Conservation (phyloP, 1,284 basidiomycete genomes). For the Cystobasidium slooffiae region DNA sequence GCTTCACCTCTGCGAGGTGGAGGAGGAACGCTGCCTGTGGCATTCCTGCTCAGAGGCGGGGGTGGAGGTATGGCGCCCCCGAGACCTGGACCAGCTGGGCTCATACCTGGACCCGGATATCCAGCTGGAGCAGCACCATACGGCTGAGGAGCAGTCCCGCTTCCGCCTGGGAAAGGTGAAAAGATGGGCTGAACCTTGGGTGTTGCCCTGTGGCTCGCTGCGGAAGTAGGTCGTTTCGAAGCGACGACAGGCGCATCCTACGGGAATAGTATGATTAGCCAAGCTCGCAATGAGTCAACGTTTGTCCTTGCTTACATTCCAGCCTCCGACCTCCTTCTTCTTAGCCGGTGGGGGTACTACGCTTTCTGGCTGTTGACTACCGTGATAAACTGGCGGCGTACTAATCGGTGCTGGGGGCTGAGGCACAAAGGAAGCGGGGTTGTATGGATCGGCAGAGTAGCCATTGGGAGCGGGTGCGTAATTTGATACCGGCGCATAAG, state of each 20-base stretch:
- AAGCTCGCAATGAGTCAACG: not conserved
- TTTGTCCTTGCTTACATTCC: conserved; percentile 38
- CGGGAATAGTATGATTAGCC: not conserved
- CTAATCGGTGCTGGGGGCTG: conserved; percentile 31
- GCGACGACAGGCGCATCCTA: conserved; percentile 27
- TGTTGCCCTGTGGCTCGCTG: conserved; percentile 27
- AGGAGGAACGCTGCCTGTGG: conserved; percentile 52
- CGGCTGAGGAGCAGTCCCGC: not conserved
- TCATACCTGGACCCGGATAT: conserved; percentile 15
- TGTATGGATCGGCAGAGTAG: conserved; percentile 32
- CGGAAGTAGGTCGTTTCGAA: conserved; percentile 30
- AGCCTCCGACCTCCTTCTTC: conserved; percentile 39
- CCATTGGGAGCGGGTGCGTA: conserved; percentile 29
- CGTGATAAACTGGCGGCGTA: conserved; percentile 17
- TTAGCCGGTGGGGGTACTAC: conserved; percentile 32
- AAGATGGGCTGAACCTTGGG: conserved; percentile 26
- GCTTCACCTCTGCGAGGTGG: conserved; percentile 42
- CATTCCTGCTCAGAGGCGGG: conserved; percentile 51
- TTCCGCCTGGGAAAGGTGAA: conserved; percentile 38
- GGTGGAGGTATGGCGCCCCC: conserved; percentile 42
- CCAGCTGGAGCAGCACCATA: conserved; percentile 1
- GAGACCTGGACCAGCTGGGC: conserved; percentile 7
- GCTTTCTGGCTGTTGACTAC: conserved; percentile 23
- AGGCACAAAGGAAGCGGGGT: conserved; percentile 37
- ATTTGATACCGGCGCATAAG: conserved; percentile 21